These are phyloP conservation scores for Fusarium staphyleae DNA, from an alignment of 2,329 filamentous ascomycete species.

Conservation along the genomic window DNA sequence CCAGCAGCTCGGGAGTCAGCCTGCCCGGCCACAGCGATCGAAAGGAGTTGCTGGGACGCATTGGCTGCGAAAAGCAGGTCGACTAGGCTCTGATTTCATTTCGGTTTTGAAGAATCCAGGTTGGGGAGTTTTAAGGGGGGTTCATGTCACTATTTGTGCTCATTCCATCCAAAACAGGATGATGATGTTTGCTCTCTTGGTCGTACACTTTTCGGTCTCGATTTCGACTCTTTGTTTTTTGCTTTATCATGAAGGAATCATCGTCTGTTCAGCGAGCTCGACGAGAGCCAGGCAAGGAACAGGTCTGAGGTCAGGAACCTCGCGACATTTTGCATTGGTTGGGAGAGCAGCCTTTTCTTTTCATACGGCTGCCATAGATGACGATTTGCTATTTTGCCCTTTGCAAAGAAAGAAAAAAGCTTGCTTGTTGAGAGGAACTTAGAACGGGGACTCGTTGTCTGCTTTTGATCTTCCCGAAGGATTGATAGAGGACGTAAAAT, in stretches of 20 bases:
- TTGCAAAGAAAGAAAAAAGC: constrained; percentile 37
- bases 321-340: constrained; percentile 17
- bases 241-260: background rate
- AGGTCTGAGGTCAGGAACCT: constrained; percentile 24
- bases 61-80: constrained; percentile 81
- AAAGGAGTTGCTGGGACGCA: constrained; percentile 81
- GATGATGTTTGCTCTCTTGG: constrained; percentile 19
- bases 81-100: constrained; percentile 46
- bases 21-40: constrained; percentile 75
- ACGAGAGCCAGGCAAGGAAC: constrained; percentile 12
- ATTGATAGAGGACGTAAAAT: constrained; percentile 16
- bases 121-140: constrained; percentile 30
- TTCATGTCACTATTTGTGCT: constrained; percentile 15
- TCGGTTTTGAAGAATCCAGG: background rate
- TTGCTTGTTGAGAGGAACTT: constrained; percentile 29
- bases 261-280: constrained; percentile 4
- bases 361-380: constrained; percentile 35
- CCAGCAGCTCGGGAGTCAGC: constrained; percentile 66
- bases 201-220: constrained; percentile 11
- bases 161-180: constrained; percentile 18
- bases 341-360: constrained; percentile 2
- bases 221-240: constrained; percentile 8
- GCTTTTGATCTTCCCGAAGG: background rate
- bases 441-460: constrained; percentile 26
- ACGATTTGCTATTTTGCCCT: constrained; percentile 20